Percentiles rank a stretch among this genome's conserved stretches.
Conservation (phyloP, 306 rosid genomes). For the Pachyrhizus erosus region DNA sequence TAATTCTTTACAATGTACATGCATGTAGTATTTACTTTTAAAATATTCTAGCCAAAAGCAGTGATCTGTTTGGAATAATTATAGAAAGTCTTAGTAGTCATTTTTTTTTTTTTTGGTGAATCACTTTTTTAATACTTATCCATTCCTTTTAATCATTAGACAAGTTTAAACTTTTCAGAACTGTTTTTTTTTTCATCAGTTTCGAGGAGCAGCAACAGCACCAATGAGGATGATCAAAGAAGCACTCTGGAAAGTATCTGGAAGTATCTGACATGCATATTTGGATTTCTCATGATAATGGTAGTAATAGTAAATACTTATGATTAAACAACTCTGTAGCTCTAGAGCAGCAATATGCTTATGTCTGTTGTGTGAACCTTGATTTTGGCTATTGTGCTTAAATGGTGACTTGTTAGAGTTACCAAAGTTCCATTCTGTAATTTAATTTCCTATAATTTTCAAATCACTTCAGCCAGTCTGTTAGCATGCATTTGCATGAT, state of each 20-base stretch:
- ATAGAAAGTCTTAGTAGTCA: not conserved
- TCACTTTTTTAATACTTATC: not conserved
- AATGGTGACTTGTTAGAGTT: not conserved
- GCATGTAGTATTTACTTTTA: too few relatives aligned
- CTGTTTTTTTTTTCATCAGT: slow-evolving; percentile 61
- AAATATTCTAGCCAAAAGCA: not conserved
- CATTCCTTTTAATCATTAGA: not conserved
- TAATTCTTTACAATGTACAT: too few relatives aligned
- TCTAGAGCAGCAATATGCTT: slow-evolving; percentile 34
- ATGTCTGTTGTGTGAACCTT: slow-evolving; percentile 34
- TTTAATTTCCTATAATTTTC: slow-evolving; percentile 23
- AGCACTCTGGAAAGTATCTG: slow-evolving; percentile 66
- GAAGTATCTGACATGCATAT: slow-evolving; percentile 38
- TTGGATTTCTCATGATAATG: slow-evolving; percentile 29
- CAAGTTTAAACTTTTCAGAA: slow-evolving; percentile 23
- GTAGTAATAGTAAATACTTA: not conserved
- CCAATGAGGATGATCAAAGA: slow-evolving; percentile 71
- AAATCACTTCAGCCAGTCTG: not conserved
- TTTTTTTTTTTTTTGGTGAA: too few relatives aligned
- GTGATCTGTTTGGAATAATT: not conserved
- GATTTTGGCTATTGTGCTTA: slow-evolving; percentile 37
- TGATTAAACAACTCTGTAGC: slow-evolving; percentile 22
- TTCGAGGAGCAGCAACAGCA: slow-evolving; percentile 72
- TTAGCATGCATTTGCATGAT: not conserved
- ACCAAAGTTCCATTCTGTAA: slow-evolving; percentile 13